Evolutionary conservation across 2,329 filamentous ascomycete species (phyloP).

Genomic region (Akanthomyces uredinophilus): DNA sequence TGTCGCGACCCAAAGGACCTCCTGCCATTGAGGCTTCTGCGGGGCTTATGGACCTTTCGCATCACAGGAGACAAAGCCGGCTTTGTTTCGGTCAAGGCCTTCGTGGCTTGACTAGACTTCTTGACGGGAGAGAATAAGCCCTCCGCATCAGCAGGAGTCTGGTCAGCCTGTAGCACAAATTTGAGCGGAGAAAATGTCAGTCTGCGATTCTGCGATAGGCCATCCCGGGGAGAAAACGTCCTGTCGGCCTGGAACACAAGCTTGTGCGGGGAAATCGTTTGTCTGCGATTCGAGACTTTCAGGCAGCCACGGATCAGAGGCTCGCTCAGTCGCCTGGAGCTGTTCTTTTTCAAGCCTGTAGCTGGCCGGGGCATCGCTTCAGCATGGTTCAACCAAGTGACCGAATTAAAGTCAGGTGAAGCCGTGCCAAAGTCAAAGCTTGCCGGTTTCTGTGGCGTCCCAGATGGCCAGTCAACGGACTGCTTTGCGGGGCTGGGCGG

Average conservation of each 20-base stretch:
- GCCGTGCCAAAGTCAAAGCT: conserved; percentile 25
- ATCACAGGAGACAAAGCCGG: not conserved
- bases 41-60: not conserved
- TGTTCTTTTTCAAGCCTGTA: conserved; percentile 22
- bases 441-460: conserved; percentile 16
- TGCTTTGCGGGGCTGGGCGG: conserved; percentile 9
- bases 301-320: conserved; percentile 27
- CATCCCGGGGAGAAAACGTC: not conserved
- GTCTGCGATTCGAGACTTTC: conserved; percentile 22
- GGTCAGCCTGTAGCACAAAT: not conserved
- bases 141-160: not conserved
- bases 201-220: conserved; percentile 20
- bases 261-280: conserved; percentile 25
- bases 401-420: conserved; percentile 25
- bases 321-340: conserved; percentile 30
- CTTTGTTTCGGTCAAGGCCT: not conserved
- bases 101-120: not conserved
- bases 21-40: not conserved
- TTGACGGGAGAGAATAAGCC: conserved; percentile 8
- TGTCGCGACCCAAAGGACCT: conserved; percentile 10
- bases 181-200: conserved; percentile 26
- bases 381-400: conserved; percentile 25
- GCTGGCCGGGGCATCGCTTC: conserved; percentile 20
- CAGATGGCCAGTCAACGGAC: not conserved
- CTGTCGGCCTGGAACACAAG: not conserved